Conservation (phyloP, 192 early-diverging fungal genomes). For the Thoreauomyces humboldtii region DNA sequence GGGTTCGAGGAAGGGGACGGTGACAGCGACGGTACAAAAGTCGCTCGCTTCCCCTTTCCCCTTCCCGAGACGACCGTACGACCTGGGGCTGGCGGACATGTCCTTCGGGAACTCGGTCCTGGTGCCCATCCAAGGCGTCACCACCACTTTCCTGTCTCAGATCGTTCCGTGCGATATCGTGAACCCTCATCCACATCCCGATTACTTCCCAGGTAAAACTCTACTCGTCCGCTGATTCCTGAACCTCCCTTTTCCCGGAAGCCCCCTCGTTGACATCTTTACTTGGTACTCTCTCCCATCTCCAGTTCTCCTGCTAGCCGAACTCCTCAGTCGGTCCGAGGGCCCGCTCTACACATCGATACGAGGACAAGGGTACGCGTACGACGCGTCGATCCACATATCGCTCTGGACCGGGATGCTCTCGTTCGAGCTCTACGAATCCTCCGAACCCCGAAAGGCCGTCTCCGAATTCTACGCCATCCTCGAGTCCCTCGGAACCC, state of each 20-base stretch:
- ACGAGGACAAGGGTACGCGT: slow-evolving; percentile 71
- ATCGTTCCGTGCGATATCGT: slow-evolving; percentile 56
- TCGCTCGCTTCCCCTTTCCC: slow-evolving; percentile 40
- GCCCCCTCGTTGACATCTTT: no score
- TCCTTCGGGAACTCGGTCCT: slow-evolving; percentile 39
- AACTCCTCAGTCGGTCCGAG: slow-evolving; percentile 67
- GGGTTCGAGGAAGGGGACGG: neutral
- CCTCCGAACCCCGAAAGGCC: slow-evolving; percentile 46
- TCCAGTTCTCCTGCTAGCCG: slow-evolving; percentile 61
- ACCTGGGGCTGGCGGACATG: slow-evolving; percentile 15
- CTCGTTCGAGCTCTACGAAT: slow-evolving; percentile 43
- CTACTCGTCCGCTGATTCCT: neutral
- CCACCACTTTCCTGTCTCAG: slow-evolving; percentile 45
- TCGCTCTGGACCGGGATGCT: slow-evolving; percentile 60
- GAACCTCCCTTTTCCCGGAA: no score
- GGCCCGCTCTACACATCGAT: slow-evolving; percentile 76
- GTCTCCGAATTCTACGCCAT: slow-evolving; percentile 47
- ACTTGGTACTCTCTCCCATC: no score
- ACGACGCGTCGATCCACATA: slow-evolving; percentile 59
- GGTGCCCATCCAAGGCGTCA: slow-evolving; percentile 47
- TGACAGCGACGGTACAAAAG: neutral
- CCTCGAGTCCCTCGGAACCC: slow-evolving; percentile 35
- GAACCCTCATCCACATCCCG: slow-evolving; percentile 35
- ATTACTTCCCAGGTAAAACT: slow-evolving; percentile 45
- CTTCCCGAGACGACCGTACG: slow-evolving; percentile 42